Base-by-base conservation (phyloP, 805 yeast genomes). In the Lachancea cidri region DNA sequence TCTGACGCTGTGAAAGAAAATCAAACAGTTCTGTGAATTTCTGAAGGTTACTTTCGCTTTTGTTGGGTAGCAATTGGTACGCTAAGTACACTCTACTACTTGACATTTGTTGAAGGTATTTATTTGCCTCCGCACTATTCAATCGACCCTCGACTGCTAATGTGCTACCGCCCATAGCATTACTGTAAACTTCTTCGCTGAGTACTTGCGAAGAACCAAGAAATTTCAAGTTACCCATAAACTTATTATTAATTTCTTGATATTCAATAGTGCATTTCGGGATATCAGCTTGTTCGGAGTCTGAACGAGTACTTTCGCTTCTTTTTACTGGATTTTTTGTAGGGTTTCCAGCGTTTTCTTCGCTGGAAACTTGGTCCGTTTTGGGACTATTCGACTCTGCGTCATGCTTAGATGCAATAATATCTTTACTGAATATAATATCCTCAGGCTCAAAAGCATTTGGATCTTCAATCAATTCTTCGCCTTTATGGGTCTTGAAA, bases 401-500 rank as follows among this genome's bases (percentile, higher is more conserved):
- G 11, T 29, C 17, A 16, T 15, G 33, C 18, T 38, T 32, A 8
- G 42, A 29, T 5, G 32, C 44, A 16, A 55, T 38, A 27, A 43
- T 50, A 38, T 50, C 54, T 17, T 52, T 49, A 17, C 63, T 59
- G 46, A 58, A 60, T 27, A 65, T 54, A 29, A 54, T 48, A 41
- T 65, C 68, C 30, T 49, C 49, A 2, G 50, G 52, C 17, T 43
- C 43, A 4, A 35, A 36, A 29, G 57, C 60, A 36, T 70, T 75
- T 17, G 71, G 76, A 32, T 62, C 67, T 42, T 83, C 94, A 4
- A 86, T 72, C n/a, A 84, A 60, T 55, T 84, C 89, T 46, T 88
- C 95, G 18, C 96, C 96, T 59, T 83, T 85, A 58, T 87, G 95
- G 3, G 96, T 86, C 53, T 87, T 72, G 50, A 86, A 72, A 49